Conservation (phyloP, 352 stramenopile genomes). For the Phytophthora multivora region DNA sequence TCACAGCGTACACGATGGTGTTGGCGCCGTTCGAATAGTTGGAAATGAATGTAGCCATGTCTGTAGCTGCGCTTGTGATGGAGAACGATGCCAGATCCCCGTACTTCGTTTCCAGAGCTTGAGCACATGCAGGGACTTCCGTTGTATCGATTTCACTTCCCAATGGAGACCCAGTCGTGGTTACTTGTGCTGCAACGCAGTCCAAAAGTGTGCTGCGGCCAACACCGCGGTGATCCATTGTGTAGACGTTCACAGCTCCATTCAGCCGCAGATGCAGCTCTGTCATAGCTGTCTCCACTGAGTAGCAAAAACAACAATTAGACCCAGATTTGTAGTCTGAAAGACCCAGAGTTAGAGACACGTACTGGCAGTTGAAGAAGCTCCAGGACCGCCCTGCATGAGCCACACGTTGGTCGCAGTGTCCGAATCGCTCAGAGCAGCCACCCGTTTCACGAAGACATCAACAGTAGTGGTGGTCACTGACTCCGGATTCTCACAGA, state of each 20-base stretch:
- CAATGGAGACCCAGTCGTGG: constrained; percentile 36
- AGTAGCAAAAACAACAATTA: neutral
- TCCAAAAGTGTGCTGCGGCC: constrained; percentile 42
- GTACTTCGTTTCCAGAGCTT: constrained; percentile 42
- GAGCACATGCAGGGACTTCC: constrained; percentile 39
- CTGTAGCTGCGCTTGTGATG: constrained; percentile 43
- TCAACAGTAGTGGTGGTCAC: constrained; percentile 21
- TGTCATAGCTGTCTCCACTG: constrained; percentile 49
- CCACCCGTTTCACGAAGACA: constrained; percentile 47
- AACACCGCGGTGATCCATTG: constrained; percentile 53
- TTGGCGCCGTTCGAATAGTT: constrained; percentile 28
- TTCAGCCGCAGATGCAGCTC: constrained; percentile 27
- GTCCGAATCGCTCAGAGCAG: constrained; percentile 12
- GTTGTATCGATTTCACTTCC: constrained; percentile 21
- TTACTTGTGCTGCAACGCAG: constrained; percentile 42
- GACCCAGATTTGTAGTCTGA: neutral
- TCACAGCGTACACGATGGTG: constrained; percentile 49
- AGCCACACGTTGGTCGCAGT: constrained; percentile 42
- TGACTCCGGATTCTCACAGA: constrained; percentile 16
- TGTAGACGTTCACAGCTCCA: constrained; percentile 54
- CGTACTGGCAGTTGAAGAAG: constrained; percentile 41
- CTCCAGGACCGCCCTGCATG: constrained; percentile 43
- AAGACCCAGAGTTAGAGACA: neutral
- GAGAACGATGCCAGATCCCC: constrained; percentile 50
- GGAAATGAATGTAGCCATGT: constrained; percentile 39